These are phyloP conservation scores for Arthroderma sp. DNA, from an alignment of 2,329 filamentous ascomycete species.

Conservation along the genomic window DNA sequence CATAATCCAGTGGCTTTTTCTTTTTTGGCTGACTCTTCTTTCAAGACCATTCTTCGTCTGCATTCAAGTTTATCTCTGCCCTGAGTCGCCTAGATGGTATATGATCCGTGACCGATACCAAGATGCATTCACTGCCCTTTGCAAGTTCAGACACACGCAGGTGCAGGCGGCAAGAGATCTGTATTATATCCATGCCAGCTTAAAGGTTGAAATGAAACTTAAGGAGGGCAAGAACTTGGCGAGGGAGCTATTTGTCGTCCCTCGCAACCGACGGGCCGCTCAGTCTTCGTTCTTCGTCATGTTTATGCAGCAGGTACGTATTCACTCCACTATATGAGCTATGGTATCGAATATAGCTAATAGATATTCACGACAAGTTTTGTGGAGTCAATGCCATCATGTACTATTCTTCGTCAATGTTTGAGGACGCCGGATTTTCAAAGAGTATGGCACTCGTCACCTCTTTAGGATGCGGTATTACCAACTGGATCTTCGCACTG, in stretches of 20 bases:
- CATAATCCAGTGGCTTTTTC: constrained; percentile 19
- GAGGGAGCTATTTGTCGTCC: constrained; percentile 35
- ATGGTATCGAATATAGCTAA: neutral
- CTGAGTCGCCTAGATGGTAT: constrained; percentile 52
- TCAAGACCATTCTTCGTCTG: constrained; percentile 47
- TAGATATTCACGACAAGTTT: constrained; percentile 20
- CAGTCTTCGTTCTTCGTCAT: constrained; percentile 67
- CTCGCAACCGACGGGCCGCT: constrained; percentile 45
- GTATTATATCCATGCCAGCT: constrained; percentile 47
- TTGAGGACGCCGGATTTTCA: constrained; percentile 33
- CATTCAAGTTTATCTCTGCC: constrained; percentile 46
- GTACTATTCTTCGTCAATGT: constrained; percentile 50
- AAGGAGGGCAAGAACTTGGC: constrained; percentile 43
- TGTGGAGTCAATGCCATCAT: constrained; percentile 39
- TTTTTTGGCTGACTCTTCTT: constrained; percentile 26
- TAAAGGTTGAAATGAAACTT: constrained; percentile 33
- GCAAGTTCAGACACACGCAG: constrained; percentile 42
- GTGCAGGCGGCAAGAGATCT: constrained; percentile 48
- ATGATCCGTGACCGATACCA: constrained; percentile 52
- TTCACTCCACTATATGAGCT: constrained; percentile 13
- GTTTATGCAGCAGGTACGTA: constrained; percentile 61
- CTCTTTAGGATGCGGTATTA: constrained; percentile 36
- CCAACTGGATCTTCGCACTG: constrained; percentile 52
- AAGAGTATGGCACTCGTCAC: constrained; percentile 23
- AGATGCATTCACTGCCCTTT: constrained; percentile 47